A percentile compares a stretch with the other conserved stretches of the same genome.
Conservation (phyloP, 106 monocot genomes). For the Dactylorhiza incarnata region DNA sequence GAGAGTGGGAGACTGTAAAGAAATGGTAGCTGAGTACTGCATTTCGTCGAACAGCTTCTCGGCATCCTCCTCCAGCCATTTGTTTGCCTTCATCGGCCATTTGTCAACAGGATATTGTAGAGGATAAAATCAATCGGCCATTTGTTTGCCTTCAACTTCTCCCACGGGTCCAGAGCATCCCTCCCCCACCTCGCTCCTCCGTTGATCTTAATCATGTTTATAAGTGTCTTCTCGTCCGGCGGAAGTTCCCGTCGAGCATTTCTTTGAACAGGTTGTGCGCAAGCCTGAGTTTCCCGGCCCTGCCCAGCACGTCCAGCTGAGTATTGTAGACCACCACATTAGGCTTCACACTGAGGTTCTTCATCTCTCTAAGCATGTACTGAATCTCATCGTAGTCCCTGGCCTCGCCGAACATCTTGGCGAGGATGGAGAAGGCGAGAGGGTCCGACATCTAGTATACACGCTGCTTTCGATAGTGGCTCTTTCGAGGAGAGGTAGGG, state of each 20-base stretch:
- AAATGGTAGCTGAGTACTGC: conserved; percentile 48
- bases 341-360: conserved; percentile 35
- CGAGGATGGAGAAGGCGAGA: conserved; percentile 73
- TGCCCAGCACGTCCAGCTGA: conserved; percentile 67
- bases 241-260: conserved; percentile 48
- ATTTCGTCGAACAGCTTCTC: conserved; percentile 86
- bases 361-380: conserved; percentile 67
- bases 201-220: conserved; percentile 71
- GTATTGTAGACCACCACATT: conserved; percentile 83
- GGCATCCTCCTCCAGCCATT: conserved; percentile 59
- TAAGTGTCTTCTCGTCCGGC: conserved; percentile 75
- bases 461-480: too few species aligned
- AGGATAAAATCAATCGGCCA: conserved; percentile 81
- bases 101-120: conserved; percentile 80
- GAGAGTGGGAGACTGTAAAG: too few species aligned
- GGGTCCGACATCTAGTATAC: conserved; percentile 76
- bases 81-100: conserved; percentile 93
- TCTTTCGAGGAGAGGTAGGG: too few species aligned
- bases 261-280: conserved; percentile 75
- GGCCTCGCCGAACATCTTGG: conserved; percentile 64
- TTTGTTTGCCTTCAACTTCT: conserved; percentile 55
- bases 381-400: conserved; percentile 84
- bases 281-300: conserved; percentile 62
- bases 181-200: conserved; percentile 73
- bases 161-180: conserved; percentile 80